Conservation (phyloP, 2,329 filamentous ascomycete genomes). For the Talaromyces sp. region DNA sequence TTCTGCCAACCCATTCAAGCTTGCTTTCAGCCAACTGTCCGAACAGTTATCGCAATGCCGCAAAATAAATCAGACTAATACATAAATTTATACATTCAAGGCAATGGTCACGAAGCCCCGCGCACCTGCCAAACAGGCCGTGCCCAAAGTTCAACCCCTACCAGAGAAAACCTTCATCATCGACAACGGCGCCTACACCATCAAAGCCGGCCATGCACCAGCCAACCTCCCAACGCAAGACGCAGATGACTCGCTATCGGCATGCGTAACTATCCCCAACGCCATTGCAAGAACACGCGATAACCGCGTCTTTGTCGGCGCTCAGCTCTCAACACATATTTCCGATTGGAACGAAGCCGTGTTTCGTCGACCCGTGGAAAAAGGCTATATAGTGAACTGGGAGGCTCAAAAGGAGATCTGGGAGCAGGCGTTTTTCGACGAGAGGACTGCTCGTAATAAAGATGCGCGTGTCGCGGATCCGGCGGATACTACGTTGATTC, state of each 20-base stretch:
- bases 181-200: conserved; percentile 85
- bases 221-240: conserved; percentile 26
- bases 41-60: conserved; percentile 4
- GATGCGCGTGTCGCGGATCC: conserved; percentile 53
- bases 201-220: conserved; percentile 79
- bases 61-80: conserved; percentile 20
- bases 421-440: conserved; percentile 79
- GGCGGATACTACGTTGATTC: conserved; percentile 71
- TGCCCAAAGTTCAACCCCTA: conserved; percentile 45
- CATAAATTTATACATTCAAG: conserved; percentile 16
- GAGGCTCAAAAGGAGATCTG: conserved; percentile 93
- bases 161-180: conserved; percentile 71
- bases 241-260: conserved; percentile 35
- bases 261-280: conserved; percentile 73
- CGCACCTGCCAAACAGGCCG: conserved; percentile 47
- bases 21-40: background rate
- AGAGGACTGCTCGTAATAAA: conserved; percentile 55
- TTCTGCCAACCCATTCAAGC: background rate
- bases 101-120: conserved; percentile 29
- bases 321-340: conserved; percentile 66
- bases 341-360: conserved; percentile 83
- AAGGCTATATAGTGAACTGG: conserved; percentile 94
- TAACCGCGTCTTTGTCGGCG: conserved; percentile 71
- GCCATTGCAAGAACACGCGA: conserved; percentile 80
- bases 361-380: conserved; percentile 86